A percentile compares a stretch with the other conserved stretches of the same genome.
Evolutionary conservation across 1,139 yeast genomes (phyloP).

Genomic region (Yamadazyma sp.): DNA sequence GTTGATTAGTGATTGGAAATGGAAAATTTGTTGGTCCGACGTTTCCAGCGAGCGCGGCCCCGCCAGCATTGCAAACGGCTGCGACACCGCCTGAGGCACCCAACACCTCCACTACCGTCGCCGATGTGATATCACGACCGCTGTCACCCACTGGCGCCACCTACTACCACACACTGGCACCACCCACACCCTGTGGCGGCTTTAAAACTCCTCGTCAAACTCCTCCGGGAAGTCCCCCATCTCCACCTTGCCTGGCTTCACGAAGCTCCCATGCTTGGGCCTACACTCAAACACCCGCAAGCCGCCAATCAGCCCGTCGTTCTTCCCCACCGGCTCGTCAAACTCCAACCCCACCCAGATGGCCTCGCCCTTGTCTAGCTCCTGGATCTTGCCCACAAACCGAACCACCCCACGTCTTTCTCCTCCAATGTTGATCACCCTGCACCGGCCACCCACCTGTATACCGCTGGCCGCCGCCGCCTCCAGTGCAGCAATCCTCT

Average conservation of each 20-base stretch:
- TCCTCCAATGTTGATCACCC: conserved; percentile 44
- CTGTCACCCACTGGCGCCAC: too few relatives aligned
- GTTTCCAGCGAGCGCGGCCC: neutral
- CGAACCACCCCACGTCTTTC: conserved; percentile 68
- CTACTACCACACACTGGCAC: too few relatives aligned
- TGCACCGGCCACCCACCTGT: conserved; percentile 39
- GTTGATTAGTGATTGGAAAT: too few relatives aligned
- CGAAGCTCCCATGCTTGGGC: conserved; percentile 50
- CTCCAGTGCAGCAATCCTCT: conserved; percentile 18
- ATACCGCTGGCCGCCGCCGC: conserved; percentile 18
- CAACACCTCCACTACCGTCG: too few relatives aligned
- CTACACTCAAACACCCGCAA: conserved; percentile 34
- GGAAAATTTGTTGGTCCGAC: neutral
- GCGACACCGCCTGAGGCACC: too few relatives aligned
- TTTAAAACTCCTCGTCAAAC: conserved; percentile 35
- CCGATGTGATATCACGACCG: too few relatives aligned
- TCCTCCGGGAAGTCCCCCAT: conserved; percentile 54
- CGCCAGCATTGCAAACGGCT: too few relatives aligned
- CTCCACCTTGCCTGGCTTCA: conserved; percentile 49
- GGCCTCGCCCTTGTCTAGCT: conserved; percentile 48
- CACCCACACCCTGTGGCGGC: too few relatives aligned
- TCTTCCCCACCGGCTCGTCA: conserved; percentile 51
- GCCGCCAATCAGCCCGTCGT: conserved; percentile 41
- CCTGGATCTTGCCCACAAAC: conserved; percentile 67
- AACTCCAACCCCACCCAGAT: conserved; percentile 52